Base-by-base conservation (phyloP, 441 rosid species). In the Populus hybrid region DNA sequence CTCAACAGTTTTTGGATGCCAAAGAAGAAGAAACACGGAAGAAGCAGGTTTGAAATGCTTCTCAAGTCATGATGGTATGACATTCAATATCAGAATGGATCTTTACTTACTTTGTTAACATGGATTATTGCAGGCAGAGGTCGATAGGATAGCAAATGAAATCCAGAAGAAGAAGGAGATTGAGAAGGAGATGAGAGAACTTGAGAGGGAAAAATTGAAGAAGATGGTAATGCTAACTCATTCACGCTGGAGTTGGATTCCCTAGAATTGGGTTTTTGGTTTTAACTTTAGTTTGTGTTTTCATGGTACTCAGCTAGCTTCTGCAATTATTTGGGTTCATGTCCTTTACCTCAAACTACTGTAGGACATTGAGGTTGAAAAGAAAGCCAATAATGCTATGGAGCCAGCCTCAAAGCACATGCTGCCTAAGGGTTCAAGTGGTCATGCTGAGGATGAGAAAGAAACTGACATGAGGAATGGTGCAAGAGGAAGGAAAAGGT, bases 261-360 rank as follows among this genome's bases (percentile, higher is more conserved):
- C 75, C 72, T 84, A 67, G 76, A 79, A 81, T 73, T 86, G 83
- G 76, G 85, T 83, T 84, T 88, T 76, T 81, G 81, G 76, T 88
- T 92, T 88, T 94, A 89, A 94, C 97, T 85, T 86, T 59, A 83
- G 79, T 79, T 87, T 89, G 92, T 91, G 88, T 90, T 94, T 91
- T 84, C 86, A 88, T 96, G 94, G 86, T 86, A 84, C 82, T 94
- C 98, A 94, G 98, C 95, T 88, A 92, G 85, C 97, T 94, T 92
- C 99, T 96, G 97, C 97, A 91, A 93, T 97, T 94, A 92, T 97
- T 92, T 92, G 97, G 97, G 94, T 90, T 97, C 97, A 97, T 97
- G 92, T 93, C 96, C 99, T 93, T 97, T 94, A 91, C 97, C 95
- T 93, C 97, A 91, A 94, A 94, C 99, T 97, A 87, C 97, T 97